Evolutionary conservation across 2,329 filamentous ascomycete species (phyloP).

Genomic region (Botryosphaeria agaves): DNA sequence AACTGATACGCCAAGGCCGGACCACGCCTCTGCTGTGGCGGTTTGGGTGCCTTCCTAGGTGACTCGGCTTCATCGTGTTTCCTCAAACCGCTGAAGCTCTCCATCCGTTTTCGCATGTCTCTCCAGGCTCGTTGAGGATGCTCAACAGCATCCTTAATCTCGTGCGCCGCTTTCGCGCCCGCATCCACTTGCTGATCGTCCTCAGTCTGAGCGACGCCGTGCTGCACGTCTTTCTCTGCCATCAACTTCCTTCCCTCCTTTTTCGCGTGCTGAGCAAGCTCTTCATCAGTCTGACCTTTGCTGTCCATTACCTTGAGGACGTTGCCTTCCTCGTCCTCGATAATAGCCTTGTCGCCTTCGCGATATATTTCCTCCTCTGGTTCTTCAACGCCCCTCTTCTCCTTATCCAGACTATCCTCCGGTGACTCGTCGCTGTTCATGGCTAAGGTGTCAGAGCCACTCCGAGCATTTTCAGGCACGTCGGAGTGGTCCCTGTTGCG

Average conservation of each 20-base stretch:
- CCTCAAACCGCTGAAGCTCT: constrained; percentile 27
- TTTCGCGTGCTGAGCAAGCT: constrained; percentile 43
- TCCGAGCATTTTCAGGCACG: constrained; percentile 17
- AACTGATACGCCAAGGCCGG: constrained; percentile 75
- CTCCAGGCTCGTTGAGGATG: constrained; percentile 22
- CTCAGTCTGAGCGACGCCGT: constrained; percentile 28
- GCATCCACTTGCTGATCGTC: constrained; percentile 26
- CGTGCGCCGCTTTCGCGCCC: constrained; percentile 23
- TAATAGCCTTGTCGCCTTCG: constrained; percentile 61
- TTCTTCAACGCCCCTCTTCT: constrained; percentile 8
- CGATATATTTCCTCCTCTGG: constrained; percentile 52
- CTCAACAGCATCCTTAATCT: constrained; percentile 15
- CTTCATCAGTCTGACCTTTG: constrained; percentile 27
- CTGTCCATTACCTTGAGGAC: constrained; percentile 51
- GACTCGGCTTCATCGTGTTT: constrained; percentile 21
- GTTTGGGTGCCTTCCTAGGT: constrained; percentile 14
- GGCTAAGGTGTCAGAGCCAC: constrained; percentile 26
- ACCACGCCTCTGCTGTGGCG: constrained; percentile 38
- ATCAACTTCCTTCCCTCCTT: constrained; percentile 34
- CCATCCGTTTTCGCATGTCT: constrained; percentile 24
- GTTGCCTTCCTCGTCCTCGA: constrained; percentile 78
- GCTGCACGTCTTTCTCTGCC: constrained; percentile 27
- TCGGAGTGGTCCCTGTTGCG: constrained; percentile 13
- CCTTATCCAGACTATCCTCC: constrained; percentile 15
- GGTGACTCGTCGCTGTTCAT: constrained; percentile 23